phyloP scores from a whole-genome alignment of 1,284 basidiomycete species.

The Cutaneotrichosporon dermatis region DNA sequence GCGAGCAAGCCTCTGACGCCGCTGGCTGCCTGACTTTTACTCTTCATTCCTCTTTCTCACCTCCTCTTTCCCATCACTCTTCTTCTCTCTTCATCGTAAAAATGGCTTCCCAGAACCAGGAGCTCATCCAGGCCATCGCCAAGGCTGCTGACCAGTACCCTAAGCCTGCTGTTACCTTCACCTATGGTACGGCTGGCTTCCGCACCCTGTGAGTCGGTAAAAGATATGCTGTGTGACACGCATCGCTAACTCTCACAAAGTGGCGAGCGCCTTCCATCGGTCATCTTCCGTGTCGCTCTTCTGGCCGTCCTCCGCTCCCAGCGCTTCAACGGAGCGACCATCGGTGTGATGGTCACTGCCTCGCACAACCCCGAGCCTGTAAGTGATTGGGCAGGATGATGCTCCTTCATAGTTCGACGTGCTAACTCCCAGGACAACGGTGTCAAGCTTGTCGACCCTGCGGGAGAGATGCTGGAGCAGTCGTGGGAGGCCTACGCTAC shows the following conservation, averaged over 20 bases:
- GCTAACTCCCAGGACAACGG: conserved; percentile 76
- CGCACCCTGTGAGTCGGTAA: conserved; percentile 70
- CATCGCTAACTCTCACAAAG: conserved; percentile 49
- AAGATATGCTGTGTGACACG: too few species aligned
- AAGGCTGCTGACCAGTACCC: conserved; percentile 47
- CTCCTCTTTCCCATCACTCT: background rate
- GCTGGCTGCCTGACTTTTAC: background rate
- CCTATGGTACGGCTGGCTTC: conserved; percentile 95
- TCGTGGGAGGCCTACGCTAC: conserved; percentile 92
- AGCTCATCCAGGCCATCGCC: conserved; percentile 35
- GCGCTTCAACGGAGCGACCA: conserved; percentile 78
- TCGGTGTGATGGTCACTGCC: conserved; percentile 98
- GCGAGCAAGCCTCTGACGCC: background rate
- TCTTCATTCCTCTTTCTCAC: background rate
- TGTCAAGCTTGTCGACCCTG: conserved; percentile 94
- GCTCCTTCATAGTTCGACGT: background rate
- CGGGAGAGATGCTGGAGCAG: conserved; percentile 97
- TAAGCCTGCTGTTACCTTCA: conserved; percentile 56
- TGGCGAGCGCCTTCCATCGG: conserved; percentile 77
- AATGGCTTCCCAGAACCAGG: conserved; percentile 1
- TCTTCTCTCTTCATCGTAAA: background rate
- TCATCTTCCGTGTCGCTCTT: conserved; percentile 87
- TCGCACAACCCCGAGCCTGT: conserved; percentile 97
- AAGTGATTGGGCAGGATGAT: conserved; percentile 26
- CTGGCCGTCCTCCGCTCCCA: conserved; percentile 88